Evolutionary conservation across 2,329 filamentous ascomycete genomes (phyloP), one percentile per base, ranked within the genome.

Genomic region (Venturia aucupariae): DNA sequence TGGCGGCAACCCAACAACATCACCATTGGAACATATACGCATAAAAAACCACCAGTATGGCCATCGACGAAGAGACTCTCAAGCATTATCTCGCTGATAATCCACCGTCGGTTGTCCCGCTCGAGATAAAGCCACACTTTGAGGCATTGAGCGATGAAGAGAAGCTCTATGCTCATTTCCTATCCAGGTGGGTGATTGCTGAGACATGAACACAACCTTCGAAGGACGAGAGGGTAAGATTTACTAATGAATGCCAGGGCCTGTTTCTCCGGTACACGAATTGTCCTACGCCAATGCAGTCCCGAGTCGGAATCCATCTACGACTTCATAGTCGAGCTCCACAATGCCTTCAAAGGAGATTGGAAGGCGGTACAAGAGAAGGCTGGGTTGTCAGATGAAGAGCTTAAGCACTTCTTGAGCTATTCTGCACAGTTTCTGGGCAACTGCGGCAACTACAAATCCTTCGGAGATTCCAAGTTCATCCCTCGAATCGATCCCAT

Each of bases 41-140:
- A 35, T 19, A 32, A 35, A 17, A 6, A 48, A 35, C 8, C 51
- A 57, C 51, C 30, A 60, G n/a, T 8, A 64, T 66, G 63, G 55
- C 70, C 55, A 80, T 81, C 72, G 78, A 80, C 67, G 71, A 73
- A 10, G 72, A 76, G 44, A 74, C 74, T 7, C 74, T 80, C 51
- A 78, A 79, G 75, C 89, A 96, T 73, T 97, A 96, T 75, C 83
- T 96, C 67, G 92, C 94, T 59, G 94, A 99, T 76, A 87, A 88
- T 68, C 94, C 94, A 57, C 94, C 94, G 0, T 89, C 87, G 60
- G 86, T 97, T 65, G 93, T 97, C 66, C 86, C 88, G 60, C 84
- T 99, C 61, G 88, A 91, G 75, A 94, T 97, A 75, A 91, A 91
- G 78, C 90, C 91, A 73, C 93, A 97, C 77, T 99, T 97, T 71